These are phyloP conservation scores for Verticillium nubilum DNA, from an alignment of 2,329 filamentous ascomycete genomes.

Conservation along the genomic window DNA sequence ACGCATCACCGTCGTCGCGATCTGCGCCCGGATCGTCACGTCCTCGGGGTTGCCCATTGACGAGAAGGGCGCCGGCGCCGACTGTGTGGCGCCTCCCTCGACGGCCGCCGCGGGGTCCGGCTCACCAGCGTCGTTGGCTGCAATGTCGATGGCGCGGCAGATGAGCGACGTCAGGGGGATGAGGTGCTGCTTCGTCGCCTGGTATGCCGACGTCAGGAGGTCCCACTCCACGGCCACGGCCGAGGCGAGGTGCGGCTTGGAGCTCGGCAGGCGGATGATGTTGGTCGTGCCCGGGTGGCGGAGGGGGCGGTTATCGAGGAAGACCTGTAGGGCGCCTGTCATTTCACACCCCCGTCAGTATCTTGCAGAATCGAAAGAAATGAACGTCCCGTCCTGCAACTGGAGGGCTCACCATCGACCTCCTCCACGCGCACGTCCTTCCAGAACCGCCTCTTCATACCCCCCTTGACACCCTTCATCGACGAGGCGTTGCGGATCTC, in stretches of 20 bases:
- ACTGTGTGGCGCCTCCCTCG: too few species aligned
- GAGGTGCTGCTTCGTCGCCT: conserved; percentile 79
- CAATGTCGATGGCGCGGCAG: conserved; percentile 79
- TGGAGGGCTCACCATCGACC: conserved; percentile 56
- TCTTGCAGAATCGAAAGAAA: too few species aligned
- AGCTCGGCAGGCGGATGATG: conserved; percentile 64
- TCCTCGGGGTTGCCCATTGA: conserved; percentile 23
- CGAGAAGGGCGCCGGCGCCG: conserved; percentile 1
- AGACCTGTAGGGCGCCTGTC: conserved; percentile 50
- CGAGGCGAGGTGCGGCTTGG: conserved; percentile 75
- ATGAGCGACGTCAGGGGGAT: conserved; percentile 85
- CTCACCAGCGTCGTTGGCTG: conserved; percentile 52
- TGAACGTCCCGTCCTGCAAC: too few species aligned
- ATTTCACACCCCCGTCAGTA: not conserved
- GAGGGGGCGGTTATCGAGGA: conserved; percentile 74
- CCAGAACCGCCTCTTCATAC: conserved; percentile 76
- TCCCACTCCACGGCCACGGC: conserved; percentile 95
- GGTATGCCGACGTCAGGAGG: conserved; percentile 70
- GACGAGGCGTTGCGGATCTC: conserved; percentile 29
- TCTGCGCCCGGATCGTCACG: conserved; percentile 48
- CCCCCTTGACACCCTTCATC: conserved; percentile 31
- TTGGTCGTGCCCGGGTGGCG: conserved; percentile 69
- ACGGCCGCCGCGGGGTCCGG: conserved; percentile 15
- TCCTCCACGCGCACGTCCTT: conserved; percentile 70
- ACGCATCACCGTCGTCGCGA: conserved; percentile 66